A percentile compares a stretch with the other conserved stretches of the same genome.
phyloP scores from a whole-genome alignment of 2,329 filamentous ascomycete genomes.

The Escovopsis weberi region DNA sequence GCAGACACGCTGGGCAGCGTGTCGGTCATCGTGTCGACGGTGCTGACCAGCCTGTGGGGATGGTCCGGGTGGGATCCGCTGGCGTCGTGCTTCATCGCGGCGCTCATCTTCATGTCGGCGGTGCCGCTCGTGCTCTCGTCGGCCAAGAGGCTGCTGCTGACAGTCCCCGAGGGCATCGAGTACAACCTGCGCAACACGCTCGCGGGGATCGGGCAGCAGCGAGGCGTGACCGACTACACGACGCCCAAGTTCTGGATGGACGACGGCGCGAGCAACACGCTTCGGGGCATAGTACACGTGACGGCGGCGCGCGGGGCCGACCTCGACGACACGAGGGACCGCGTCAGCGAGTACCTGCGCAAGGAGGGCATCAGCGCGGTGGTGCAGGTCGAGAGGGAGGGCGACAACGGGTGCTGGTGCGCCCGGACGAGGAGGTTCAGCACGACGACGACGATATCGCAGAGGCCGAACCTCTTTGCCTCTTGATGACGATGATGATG shows the following conservation, averaged over 20 bases:
- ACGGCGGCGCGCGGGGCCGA: conserved; percentile 58
- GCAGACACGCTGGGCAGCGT: conserved; percentile 90
- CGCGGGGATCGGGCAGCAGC: conserved; percentile 65
- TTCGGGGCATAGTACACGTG: conserved; percentile 78
- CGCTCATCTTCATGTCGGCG: conserved; percentile 85
- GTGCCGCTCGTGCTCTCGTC: conserved; percentile 76
- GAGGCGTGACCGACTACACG: conserved; percentile 73
- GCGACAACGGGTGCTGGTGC: conserved; percentile 53
- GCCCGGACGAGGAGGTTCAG: conserved; percentile 14
- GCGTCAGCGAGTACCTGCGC: conserved; percentile 57
- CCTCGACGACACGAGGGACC: conserved; percentile 67
- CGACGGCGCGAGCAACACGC: conserved; percentile 41
- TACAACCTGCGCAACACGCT: conserved; percentile 79
- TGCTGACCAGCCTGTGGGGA: conserved; percentile 71
- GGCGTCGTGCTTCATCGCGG: conserved; percentile 83
- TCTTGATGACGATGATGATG: not conserved
- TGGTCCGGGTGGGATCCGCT: conserved; percentile 94
- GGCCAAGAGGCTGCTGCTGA: conserved; percentile 69
- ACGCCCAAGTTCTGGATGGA: conserved; percentile 90
- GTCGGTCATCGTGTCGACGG: conserved; percentile 83
- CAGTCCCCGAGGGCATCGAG: conserved; percentile 71
- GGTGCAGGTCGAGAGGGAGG: conserved; percentile 77
- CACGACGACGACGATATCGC: conserved; percentile 13
- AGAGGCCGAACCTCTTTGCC: conserved; percentile 16
- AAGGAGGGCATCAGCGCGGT: conserved; percentile 66